These are phyloP conservation scores for Gossypium raimondii DNA, from an alignment of 345 rosid species.

Conservation along the genomic window DNA sequence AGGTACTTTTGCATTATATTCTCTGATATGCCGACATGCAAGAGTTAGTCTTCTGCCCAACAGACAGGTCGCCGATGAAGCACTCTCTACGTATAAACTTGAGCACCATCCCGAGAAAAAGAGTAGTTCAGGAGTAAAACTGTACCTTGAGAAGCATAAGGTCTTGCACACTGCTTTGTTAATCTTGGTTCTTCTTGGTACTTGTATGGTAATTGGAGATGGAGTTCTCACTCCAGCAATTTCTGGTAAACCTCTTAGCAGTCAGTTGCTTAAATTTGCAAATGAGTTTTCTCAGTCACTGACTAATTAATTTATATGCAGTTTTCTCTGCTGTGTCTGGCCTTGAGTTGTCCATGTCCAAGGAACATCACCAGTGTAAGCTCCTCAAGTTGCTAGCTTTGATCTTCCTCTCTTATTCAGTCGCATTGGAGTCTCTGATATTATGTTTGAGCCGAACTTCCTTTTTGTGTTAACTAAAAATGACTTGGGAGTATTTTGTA, in stretches of 20 bases:
- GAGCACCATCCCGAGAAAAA: conserved; percentile 71
- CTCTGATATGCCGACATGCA: conserved; percentile 86
- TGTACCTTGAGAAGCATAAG: conserved; percentile 75
- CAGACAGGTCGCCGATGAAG: conserved; percentile 87
- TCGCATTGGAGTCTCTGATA: not conserved
- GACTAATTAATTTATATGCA: conserved; percentile 22
- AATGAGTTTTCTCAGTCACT: not conserved
- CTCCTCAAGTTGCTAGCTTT: conserved; percentile 17
- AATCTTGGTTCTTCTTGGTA: conserved; percentile 91
- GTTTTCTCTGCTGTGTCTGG: conserved; percentile 99
- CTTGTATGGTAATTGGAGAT: conserved; percentile 99
- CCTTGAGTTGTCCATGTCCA: conserved; percentile 87
- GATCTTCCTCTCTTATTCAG: not conserved
- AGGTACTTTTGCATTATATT: conserved; percentile 95
- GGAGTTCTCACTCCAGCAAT: conserved; percentile 97
- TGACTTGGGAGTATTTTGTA: not conserved
- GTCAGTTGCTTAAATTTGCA: conserved; percentile 1
- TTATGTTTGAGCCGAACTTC: not conserved
- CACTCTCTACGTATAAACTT: conserved; percentile 88
- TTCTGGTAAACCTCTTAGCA: conserved; percentile 51
- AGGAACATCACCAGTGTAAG: conserved; percentile 90
- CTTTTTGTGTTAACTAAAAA: not conserved
- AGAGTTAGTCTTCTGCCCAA: conserved; percentile 95
- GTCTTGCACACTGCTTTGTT: conserved; percentile 83
- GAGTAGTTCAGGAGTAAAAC: conserved; percentile 57